Evolutionary conservation across 2,329 filamentous ascomycete genomes (phyloP).

Genomic region (Penicillium sp.): DNA sequence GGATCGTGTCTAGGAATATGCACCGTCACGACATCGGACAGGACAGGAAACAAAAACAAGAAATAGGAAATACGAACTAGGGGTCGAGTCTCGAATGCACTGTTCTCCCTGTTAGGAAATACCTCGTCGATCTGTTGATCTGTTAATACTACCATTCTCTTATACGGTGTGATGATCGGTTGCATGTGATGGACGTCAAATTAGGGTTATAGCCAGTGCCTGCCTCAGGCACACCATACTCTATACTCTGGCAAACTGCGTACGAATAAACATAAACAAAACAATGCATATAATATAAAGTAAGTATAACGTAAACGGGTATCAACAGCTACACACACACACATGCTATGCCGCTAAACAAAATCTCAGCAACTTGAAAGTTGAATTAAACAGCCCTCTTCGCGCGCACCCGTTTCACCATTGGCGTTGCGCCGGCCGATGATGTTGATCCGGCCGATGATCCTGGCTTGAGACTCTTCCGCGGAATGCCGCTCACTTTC

Average conservation of each 20-base stretch:
- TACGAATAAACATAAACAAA: neutral
- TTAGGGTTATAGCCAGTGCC: neutral
- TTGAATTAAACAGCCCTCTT: neutral
- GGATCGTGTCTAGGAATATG: no score
- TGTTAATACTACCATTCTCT: no score
- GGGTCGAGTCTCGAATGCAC: no score
- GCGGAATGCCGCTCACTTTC: constrained; percentile 18
- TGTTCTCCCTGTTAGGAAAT: no score
- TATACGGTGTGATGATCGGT: no score
- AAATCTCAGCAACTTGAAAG: no score
- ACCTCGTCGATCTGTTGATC: no score
- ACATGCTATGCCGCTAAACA: neutral
- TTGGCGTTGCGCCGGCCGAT: constrained; percentile 34
- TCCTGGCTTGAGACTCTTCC: constrained; percentile 25
- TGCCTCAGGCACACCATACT: neutral
- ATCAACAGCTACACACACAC: neutral
- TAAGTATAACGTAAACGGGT: neutral
- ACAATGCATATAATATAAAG: neutral
- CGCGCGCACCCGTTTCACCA: constrained; percentile 30
- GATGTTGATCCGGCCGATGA: no score
- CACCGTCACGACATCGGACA: no score
- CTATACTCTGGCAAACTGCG: neutral
- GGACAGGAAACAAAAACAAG: no score
- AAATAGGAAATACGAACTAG: no score
- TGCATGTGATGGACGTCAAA: no score